Evolutionary conservation across 768 basidiomycete genomes (phyloP), one percentile per base, ranked within the genome.

Genomic region (Kwoniella heveanensis): DNA sequence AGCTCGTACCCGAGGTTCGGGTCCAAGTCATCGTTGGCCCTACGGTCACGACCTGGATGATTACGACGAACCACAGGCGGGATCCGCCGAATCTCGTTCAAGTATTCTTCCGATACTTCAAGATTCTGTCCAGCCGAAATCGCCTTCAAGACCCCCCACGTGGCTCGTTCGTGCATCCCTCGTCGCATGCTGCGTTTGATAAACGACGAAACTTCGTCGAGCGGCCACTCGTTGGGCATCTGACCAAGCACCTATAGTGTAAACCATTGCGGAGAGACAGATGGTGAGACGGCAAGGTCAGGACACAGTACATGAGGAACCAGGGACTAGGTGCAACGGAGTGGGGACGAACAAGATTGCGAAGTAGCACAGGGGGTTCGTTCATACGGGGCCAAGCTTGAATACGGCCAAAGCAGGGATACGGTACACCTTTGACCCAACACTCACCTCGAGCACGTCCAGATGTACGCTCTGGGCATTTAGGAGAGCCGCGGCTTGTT

Each of bases 101-200:
- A 65, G 54, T 75, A 72, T 29, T 56, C 57, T 47, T 73, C 75
- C 4, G 77, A 62, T 65, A 86, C 87, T 63, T 87, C 85, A 32
- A 91, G 83, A 72, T 94, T 94, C 77, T 93, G 88, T 1, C 88
- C 90, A 9, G 86, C 84, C 67, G 86, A 86, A 60, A 95, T 83
- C 19, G 86, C 86, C 78, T 90, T 94, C 60, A 93, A 78, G 55
- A 95, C 74, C 27, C 71, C 66, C 73, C 72, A 75, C 27, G 63
- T 68, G 13, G 71, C 60, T 22, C 82, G 80, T 13, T 83, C 81
- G 72, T 95, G 92, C 24, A 91, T 80, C 9, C 87, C 86, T 67
- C 90, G 84, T 24, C 91, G 85, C 62, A 92, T 85, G 2, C 91
- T 90, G 17, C 90, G 87, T 3, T 86, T 81, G 26, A 95, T 82